phyloP scores from a whole-genome alignment of 176 grass and related monocot genomes.

The Alopecurus myosuroides region DNA sequence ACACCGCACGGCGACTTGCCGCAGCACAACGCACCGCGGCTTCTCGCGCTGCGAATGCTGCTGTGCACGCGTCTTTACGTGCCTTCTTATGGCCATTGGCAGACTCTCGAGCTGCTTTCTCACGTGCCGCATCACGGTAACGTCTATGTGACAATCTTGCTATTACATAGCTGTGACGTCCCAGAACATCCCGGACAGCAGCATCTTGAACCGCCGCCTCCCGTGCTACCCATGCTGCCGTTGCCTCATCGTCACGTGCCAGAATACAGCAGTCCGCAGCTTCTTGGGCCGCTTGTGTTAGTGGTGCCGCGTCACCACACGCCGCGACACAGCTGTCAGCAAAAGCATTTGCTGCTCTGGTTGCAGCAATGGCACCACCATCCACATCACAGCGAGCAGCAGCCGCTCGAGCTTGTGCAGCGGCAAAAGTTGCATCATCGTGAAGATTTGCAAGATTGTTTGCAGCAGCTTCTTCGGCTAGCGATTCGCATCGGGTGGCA shows the following conservation, averaged over 20 bases:
- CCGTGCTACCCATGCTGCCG: neutral
- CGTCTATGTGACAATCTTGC: too few species aligned
- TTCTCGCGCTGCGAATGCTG: neutral
- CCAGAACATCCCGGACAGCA: too few species aligned
- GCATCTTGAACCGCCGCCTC: neutral
- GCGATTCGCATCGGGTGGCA: neutral
- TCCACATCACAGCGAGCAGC: too few species aligned
- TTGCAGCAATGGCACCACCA: too few species aligned
- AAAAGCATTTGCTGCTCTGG: too few species aligned
- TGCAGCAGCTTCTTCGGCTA: neutral
- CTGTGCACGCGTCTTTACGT: neutral
- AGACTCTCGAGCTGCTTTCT: neutral
- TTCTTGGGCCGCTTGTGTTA: neutral
- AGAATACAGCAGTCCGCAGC: neutral
- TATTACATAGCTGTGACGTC: too few species aligned
- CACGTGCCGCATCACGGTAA: too few species aligned
- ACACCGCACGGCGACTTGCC: neutral
- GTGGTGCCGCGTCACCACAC: too few species aligned
- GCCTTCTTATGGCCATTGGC: neutral
- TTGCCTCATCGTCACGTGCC: neutral
- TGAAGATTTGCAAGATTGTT: neutral
- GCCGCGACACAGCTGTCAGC: too few species aligned
- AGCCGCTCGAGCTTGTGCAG: neutral
- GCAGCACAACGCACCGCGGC: neutral
- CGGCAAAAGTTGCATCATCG: neutral